phyloP scores from a whole-genome alignment of 1,139 yeast species.

The Lodderomyces elongisporus region DNA sequence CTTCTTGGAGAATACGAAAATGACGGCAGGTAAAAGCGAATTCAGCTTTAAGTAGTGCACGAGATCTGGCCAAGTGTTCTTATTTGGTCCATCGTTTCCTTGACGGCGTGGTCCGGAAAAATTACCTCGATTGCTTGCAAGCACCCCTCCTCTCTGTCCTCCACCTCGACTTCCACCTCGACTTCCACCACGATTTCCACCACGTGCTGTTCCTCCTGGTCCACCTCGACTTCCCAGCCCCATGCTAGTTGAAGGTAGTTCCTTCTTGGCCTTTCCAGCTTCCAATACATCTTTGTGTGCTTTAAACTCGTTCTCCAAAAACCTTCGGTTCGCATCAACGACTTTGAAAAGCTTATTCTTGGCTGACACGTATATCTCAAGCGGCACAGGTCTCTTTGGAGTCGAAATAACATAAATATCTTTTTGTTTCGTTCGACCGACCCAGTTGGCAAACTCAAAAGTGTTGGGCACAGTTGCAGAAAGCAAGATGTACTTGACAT shows the following conservation, averaged over 20 bases:
- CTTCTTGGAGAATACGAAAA: conserved; percentile 90
- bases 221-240: conserved; percentile 44
- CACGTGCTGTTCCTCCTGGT: conserved; percentile 40
- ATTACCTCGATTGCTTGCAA: conserved; percentile 21
- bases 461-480: conserved; percentile 99
- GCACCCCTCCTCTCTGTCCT: conserved; percentile 19
- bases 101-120: conserved; percentile 29
- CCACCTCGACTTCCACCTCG: conserved; percentile 19
- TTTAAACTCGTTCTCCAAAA: conserved; percentile 59
- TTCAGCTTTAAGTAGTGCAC: conserved; percentile 68
- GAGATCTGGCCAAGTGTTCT: conserved; percentile 70
- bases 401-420: conserved; percentile 95
- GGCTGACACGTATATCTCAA: conserved; percentile 84
- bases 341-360: conserved; percentile 60
- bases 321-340: conserved; percentile 68
- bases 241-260: conserved; percentile 32
- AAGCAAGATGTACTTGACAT: conserved; percentile 78
- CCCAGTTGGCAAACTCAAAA: conserved; percentile 97
- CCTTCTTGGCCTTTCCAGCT: conserved; percentile 17
- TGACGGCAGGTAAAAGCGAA: conserved; percentile 79
- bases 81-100: conserved; percentile 65
- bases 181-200: conserved; percentile 24
- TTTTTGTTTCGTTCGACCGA: conserved; percentile 92
- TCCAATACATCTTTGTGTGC: conserved; percentile 54
- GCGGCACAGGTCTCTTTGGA: conserved; percentile 91